Evolutionary conservation across 2,329 filamentous ascomycete species (phyloP).

Genomic region (Trichoderma polysporum): DNA sequence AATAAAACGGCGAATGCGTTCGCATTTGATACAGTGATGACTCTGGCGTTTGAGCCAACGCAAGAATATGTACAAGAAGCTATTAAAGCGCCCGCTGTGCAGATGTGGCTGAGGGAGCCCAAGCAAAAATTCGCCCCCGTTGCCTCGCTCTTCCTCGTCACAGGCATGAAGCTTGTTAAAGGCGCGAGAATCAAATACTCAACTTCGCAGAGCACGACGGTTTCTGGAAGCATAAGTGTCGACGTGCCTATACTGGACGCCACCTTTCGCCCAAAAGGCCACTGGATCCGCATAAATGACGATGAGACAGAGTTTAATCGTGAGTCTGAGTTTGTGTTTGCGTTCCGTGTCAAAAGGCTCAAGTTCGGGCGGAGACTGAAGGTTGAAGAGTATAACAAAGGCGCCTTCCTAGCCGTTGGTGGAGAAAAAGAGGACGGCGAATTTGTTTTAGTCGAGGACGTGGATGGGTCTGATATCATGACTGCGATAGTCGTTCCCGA

Average conservation of each 20-base stretch:
- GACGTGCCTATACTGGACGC: background rate
- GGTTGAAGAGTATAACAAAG: background rate
- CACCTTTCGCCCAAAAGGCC: background rate
- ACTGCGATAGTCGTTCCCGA: background rate
- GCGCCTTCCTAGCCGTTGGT: background rate
- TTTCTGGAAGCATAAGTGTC: background rate
- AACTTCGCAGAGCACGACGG: background rate
- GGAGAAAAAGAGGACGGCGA: background rate
- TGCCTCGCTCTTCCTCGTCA: constrained; percentile 11
- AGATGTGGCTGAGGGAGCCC: background rate
- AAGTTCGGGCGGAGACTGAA: background rate
- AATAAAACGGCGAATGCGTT: background rate
- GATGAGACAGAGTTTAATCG: background rate
- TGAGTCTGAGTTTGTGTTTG: background rate
- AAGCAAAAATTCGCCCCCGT: background rate
- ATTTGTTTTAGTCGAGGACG: background rate
- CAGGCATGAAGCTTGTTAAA: constrained; percentile 2
- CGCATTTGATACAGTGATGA: background rate
- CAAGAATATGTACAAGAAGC: constrained; percentile 2
- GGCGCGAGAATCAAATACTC: background rate
- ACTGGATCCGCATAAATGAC: background rate
- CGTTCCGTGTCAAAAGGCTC: constrained; percentile 2
- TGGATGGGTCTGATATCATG: background rate
- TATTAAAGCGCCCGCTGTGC: background rate
- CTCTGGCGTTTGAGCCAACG: background rate